Base-by-base conservation (phyloP, 768 basidiomycete species). In the Mrakia gelida region DNA sequence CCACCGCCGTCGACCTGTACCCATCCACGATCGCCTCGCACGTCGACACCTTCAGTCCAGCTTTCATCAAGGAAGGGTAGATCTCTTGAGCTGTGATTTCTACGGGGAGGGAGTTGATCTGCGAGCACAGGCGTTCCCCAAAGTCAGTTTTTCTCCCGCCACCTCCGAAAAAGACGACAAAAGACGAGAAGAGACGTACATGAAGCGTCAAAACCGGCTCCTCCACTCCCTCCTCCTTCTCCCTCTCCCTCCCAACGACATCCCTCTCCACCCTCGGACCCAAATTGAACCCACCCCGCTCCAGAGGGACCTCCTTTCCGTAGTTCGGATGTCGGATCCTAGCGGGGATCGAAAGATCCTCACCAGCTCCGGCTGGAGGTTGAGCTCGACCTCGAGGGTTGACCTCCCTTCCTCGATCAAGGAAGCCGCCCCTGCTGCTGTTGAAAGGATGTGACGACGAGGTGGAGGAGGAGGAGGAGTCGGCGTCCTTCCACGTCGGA, bases 11-110 rank as follows among this genome's bases (percentile, higher is more conserved):
- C 16, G 41, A 26, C 41, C 67, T 34, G 67, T 70, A 70, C 13
- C 67, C 67, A 41, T 70, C 67, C 18, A 41, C 67, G 41, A 70
- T 41, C 13, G 67, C 67, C 21, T 70, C 67, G 67, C 34, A 43
- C 67, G 67, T 70, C 34, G 67, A 23, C 21, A 70, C 67, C 13
- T 70, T 34, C 34, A 70, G 23, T 0, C 67, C 67, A 5, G 67
- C 67, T 26, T n/a, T 41, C 7, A 70, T 70, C 3, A 70, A 38
- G 11, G 3, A 38, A 23, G 67, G 38, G 67, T 70, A 70, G 26
- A 70, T 43, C 38, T 7, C 23, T 21, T 45, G 67, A 13, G 67
- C 67, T 6, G 34, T 45, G 18, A 30, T 26, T 30, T 45, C 23
- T 1, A 43, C 34, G 26, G 67, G 67, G 5, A 70, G 21, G 1